Percentiles rank a stretch among this genome's conserved stretches.
Evolutionary conservation across 2,329 filamentous ascomycete species (phyloP).

Genomic region (Setomelanomma holmii): DNA sequence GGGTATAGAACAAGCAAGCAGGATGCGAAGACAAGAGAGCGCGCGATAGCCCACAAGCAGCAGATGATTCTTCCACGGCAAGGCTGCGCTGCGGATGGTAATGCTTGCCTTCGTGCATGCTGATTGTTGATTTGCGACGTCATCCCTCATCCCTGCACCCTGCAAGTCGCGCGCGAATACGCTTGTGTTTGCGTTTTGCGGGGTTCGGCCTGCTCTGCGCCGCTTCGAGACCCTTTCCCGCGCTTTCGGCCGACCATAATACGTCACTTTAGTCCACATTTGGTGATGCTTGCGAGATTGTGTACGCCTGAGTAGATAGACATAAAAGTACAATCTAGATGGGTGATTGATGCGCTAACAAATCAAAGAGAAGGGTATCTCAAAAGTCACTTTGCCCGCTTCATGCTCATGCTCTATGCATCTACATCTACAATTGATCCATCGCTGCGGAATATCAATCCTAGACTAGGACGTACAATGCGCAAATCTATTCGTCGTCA

Average conservation of each 20-base stretch:
- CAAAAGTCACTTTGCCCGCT: constrained; percentile 9
- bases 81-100: not conserved
- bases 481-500: constrained; percentile 44
- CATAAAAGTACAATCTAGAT: not conserved
- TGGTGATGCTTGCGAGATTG: constrained; percentile 12
- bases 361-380: constrained; percentile 27
- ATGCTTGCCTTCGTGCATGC: not conserved
- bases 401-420: not conserved
- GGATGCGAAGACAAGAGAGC: not conserved
- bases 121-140: constrained; percentile 18
- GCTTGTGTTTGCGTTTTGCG: constrained; percentile 15
- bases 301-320: not conserved
- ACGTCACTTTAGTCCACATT: constrained; percentile 11
- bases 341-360: not conserved
- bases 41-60: not conserved
- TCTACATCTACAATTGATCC: not conserved
- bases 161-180: constrained; percentile 1
- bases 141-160: constrained; percentile 14
- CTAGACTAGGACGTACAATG: constrained; percentile 49
- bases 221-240: not conserved
- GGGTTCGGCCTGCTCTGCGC: constrained; percentile 14
- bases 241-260: constrained; percentile 1
- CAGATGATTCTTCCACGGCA: not conserved
- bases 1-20: not conserved
- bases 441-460: no score